Evolutionary conservation across 2,329 filamentous ascomycete species (phyloP).

Genomic region (Fusarium haematococcum): DNA sequence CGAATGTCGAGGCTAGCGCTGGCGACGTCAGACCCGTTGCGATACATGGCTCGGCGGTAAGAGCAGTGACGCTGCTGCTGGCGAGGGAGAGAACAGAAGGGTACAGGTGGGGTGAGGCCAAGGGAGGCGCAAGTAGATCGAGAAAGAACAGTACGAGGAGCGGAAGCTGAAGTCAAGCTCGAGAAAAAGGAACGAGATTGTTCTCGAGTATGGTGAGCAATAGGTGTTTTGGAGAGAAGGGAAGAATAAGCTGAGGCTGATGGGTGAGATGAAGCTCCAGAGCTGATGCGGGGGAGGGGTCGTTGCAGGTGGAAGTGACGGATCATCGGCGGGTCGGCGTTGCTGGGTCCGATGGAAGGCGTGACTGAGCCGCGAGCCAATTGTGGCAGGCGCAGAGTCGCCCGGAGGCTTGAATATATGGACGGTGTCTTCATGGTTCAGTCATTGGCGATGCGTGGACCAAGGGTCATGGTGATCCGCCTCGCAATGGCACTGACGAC

Average conservation of each 20-base stretch:
- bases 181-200: slow-evolving; percentile 10
- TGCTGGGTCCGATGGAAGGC: slow-evolving; percentile 14
- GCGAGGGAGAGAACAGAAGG: slow-evolving; percentile 16
- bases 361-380: slow-evolving; percentile 3
- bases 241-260: slow-evolving; percentile 13
- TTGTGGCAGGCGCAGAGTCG: slow-evolving; percentile 10
- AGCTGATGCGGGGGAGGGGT: slow-evolving; percentile 44
- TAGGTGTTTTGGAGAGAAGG: slow-evolving; percentile 1
- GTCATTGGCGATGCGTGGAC: not conserved
- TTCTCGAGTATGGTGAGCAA: not conserved
- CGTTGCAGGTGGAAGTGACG: slow-evolving; percentile 35
- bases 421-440: slow-evolving; percentile 18
- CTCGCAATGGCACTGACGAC: not conserved
- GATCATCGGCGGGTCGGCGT: slow-evolving; percentile 39
- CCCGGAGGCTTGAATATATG: slow-evolving; percentile 11
- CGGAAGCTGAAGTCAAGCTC: not conserved
- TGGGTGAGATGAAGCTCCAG: slow-evolving; percentile 31
- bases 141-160: not conserved
- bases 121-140: slow-evolving; percentile 3
- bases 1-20: slow-evolving; percentile 41
- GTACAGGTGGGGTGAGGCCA: not conserved
- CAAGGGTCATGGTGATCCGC: slow-evolving; percentile 7
- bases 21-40: slow-evolving; percentile 40
- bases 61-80: slow-evolving; percentile 44
- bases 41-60: slow-evolving; percentile 47